These are phyloP conservation scores for Thraustochytrium sp. DNA, from an alignment of 352 stramenopile species.

Conservation along the genomic window DNA sequence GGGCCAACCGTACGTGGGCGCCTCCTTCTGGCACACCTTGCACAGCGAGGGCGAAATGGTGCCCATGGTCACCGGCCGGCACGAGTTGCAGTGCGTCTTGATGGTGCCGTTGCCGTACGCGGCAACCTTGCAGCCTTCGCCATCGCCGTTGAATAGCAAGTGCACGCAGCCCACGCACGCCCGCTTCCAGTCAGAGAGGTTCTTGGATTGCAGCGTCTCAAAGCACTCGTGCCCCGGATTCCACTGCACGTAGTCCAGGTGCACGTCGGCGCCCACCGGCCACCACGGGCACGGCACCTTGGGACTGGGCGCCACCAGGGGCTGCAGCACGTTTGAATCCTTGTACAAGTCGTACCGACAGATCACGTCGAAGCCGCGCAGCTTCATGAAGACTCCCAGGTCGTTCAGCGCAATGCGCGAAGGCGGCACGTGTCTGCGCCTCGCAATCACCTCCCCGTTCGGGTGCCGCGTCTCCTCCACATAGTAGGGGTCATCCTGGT, in stretches of 20 bases:
- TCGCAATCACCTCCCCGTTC: too few relatives aligned
- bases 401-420: not conserved
- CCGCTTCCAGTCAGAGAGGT: not conserved
- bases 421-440: not conserved
- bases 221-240: not conserved
- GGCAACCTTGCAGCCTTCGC: not conserved
- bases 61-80: not conserved
- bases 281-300: not conserved
- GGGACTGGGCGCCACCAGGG: not conserved
- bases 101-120: not conserved
- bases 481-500: too few relatives aligned
- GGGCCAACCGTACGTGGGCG: constrained; percentile 16
- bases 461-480: too few relatives aligned
- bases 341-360: not conserved
- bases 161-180: constrained; percentile 23
- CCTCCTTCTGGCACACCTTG: not conserved
- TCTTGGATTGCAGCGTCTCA: not conserved
- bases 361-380: constrained; percentile 1
- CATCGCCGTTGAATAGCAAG: not conserved
- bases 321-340: not conserved
- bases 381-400: not conserved
- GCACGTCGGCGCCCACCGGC: not conserved
- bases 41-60: not conserved
- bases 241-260: not conserved
- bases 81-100: constrained; percentile 20